A percentile compares a stretch with the other conserved stretches of the same genome.
Conservation (phyloP, 495 filamentous ascomycete species). For the Symbiotaphrina buchneri region DNA sequence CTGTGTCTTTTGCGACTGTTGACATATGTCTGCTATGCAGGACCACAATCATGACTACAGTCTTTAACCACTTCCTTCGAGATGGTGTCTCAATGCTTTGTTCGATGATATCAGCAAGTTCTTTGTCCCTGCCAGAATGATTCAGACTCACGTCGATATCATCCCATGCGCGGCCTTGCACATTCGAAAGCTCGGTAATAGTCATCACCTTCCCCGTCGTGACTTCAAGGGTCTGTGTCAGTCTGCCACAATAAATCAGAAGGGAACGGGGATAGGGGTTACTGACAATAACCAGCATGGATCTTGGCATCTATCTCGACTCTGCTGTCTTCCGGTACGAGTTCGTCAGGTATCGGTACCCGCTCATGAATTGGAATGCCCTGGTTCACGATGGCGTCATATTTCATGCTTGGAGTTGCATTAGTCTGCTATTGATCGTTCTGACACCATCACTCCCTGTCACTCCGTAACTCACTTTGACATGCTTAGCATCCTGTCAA, state of each 20-base stretch:
- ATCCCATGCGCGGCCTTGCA: constrained; percentile 85
- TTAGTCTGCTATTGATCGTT: constrained; percentile 4
- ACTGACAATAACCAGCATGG: constrained; percentile 61
- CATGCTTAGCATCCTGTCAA: constrained; percentile 97
- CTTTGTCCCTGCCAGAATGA: too few species aligned
- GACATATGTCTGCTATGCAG: too few species aligned
- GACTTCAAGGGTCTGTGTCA: constrained; percentile 32
- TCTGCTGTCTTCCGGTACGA: constrained; percentile 86
- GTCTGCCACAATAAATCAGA: constrained; percentile 8
- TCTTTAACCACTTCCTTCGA: too few species aligned
- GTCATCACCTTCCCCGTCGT: constrained; percentile 86
- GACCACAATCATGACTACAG: too few species aligned
- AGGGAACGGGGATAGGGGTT: constrained; percentile 6
- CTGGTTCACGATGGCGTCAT: constrained; percentile 91
- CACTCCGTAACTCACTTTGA: constrained; percentile 48
- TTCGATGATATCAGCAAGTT: too few species aligned
- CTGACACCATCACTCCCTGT: background rate
- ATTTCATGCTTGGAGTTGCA: constrained; percentile 60
- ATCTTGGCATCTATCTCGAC: constrained; percentile 99
- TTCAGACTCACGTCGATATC: constrained; percentile 41
- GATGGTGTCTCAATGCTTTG: too few species aligned
- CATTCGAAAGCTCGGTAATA: constrained; percentile 60
- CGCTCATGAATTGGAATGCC: constrained; percentile 89
- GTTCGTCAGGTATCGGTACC: constrained; percentile 78
- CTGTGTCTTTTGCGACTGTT: too few species aligned